A percentile compares a stretch with the other conserved stretches of the same genome.
These are phyloP conservation scores for Fusarium oligoseptatum DNA, from an alignment of 2,329 filamentous ascomycete species.

Conservation along the genomic window DNA sequence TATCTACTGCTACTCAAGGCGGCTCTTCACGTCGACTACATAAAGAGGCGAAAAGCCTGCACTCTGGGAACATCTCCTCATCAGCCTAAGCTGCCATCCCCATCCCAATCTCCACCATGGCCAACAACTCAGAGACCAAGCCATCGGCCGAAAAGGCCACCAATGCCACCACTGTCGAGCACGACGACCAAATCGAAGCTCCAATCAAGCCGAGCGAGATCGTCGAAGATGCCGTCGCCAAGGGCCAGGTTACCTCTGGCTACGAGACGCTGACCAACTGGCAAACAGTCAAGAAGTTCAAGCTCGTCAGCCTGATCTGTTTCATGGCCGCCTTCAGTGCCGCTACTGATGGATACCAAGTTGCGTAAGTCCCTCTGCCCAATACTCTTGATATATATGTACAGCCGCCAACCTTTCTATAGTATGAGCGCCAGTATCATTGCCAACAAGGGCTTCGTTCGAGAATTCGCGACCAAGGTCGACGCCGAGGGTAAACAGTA, in stretches of 20 bases:
- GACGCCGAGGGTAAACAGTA: constrained; percentile 22
- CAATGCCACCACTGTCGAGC: neutral
- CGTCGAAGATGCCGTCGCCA: neutral
- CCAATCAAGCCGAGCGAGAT: neutral
- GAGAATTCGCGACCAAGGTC: neutral
- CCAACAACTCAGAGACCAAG: neutral
- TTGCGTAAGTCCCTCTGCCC: neutral
- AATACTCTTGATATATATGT: neutral
- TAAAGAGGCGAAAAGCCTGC: neutral
- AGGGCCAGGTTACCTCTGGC: neutral
- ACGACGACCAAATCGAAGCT: neutral
- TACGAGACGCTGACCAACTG: neutral
- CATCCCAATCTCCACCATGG: neutral
- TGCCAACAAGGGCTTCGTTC: constrained; percentile 1
- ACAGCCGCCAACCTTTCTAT: neutral
- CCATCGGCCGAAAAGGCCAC: neutral
- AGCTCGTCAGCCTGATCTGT: neutral
- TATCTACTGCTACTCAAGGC: neutral
- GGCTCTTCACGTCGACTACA: neutral
- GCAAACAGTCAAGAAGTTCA: constrained; percentile 1
- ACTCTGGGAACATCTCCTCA: neutral
- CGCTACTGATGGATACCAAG: neutral
- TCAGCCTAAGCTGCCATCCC: neutral
- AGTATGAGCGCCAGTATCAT: neutral
- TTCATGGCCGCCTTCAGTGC: constrained; percentile 3